Percentiles rank a stretch among this genome's conserved stretches.
Conservation (phyloP, 2,329 filamentous ascomycete genomes). For the Tolypocladium cylindrosporum region DNA sequence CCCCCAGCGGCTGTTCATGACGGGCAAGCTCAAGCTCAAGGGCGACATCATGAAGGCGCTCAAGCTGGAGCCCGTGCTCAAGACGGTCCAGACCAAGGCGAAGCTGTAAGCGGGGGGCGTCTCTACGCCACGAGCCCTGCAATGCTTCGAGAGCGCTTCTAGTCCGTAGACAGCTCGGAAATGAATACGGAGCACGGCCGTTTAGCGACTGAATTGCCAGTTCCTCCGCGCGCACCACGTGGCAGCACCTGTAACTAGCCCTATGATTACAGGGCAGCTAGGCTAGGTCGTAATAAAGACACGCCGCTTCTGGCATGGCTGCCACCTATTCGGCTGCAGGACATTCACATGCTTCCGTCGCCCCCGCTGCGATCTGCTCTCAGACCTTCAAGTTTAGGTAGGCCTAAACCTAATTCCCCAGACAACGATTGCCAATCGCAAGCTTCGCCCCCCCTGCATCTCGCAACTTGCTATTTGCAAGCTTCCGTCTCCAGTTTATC, state of each 20-base stretch:
- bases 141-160: not conserved
- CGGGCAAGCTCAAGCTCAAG: slow-evolving; percentile 94
- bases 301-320: too few species aligned
- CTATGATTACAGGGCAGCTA: too few species aligned
- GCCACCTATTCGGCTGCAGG: too few species aligned
- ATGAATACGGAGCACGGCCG: slow-evolving; percentile 9
- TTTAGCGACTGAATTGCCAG: slow-evolving; percentile 14
- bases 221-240: too few species aligned
- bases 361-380: too few species aligned
- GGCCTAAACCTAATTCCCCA: not conserved
- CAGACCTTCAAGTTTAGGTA: too few species aligned
- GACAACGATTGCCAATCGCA: not conserved
- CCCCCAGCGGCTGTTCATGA: slow-evolving; percentile 93
- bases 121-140: too few species aligned
- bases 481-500: too few species aligned
- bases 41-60: slow-evolving; percentile 98
- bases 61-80: slow-evolving; percentile 86
- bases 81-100: slow-evolving; percentile 75
- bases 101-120: slow-evolving; percentile 53
- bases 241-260: too few species aligned
- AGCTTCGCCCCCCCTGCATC: not conserved
- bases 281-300: too few species aligned
- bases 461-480: not conserved
- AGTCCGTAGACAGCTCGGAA: not conserved
- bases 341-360: too few species aligned